Conservation (phyloP, 2,329 filamentous ascomycete genomes). For the Metarhizium humberi region DNA sequence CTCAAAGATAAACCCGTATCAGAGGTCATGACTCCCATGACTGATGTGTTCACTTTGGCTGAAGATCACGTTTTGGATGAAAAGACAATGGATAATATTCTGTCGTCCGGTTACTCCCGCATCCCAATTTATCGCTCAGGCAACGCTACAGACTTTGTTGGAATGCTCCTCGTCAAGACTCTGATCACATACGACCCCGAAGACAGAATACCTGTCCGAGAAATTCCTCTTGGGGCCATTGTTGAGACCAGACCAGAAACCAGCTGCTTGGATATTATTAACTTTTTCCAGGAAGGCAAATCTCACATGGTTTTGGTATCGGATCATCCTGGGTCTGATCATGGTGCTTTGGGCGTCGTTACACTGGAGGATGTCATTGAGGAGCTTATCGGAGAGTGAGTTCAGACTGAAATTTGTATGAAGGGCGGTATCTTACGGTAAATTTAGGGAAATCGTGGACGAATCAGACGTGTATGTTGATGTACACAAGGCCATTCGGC, state of each 20-base stretch:
- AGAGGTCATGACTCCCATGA: conserved; percentile 97
- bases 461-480: conserved; percentile 98
- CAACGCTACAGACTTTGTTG: conserved; percentile 80
- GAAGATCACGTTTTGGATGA: conserved; percentile 90
- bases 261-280: conserved; percentile 95
- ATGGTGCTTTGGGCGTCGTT: conserved; percentile 85
- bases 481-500: conserved; percentile 93
- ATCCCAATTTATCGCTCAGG: conserved; percentile 89
- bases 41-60: conserved; percentile 94
- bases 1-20: conserved; percentile 93
- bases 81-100: conserved; percentile 84
- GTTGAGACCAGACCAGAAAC: conserved; percentile 93
- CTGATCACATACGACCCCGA: conserved; percentile 98
- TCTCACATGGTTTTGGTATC: conserved; percentile 98
- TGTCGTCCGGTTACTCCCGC: conserved; percentile 88
- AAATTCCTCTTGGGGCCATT: conserved; percentile 87
- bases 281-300: conserved; percentile 99
- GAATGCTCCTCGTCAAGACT: conserved; percentile 97
- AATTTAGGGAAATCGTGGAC: conserved; percentile 82
- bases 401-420: conserved; percentile 13
- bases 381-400: conserved; percentile 93
- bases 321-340: conserved; percentile 78
- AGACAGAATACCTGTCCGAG: conserved; percentile 74
- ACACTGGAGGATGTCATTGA: conserved; percentile 98
- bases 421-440: conserved; percentile 9